phyloP scores from a whole-genome alignment of 1,284 basidiomycete species.

The Porogramme epimiltina region DNA sequence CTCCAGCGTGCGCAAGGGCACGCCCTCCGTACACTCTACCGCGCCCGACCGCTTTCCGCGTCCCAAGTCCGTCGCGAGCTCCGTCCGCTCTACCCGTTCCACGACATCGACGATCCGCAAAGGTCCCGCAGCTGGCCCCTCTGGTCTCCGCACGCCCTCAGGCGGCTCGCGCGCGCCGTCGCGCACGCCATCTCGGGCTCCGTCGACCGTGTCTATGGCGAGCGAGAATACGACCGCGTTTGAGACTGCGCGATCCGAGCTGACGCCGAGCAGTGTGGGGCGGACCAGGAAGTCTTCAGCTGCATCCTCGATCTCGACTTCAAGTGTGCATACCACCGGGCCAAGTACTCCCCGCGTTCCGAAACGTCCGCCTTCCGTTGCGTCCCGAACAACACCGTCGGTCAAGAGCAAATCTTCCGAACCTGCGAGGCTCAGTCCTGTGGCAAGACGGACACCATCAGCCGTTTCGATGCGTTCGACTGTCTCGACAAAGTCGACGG shows the following conservation, averaged over 20 bases:
- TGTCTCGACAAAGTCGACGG: slow-evolving; percentile 34
- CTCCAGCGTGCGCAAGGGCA: slow-evolving; percentile 20
- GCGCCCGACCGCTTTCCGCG: slow-evolving; percentile 24
- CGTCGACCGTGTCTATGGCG: slow-evolving; percentile 20
- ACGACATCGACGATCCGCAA: slow-evolving; percentile 43
- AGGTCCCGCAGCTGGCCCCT: slow-evolving; percentile 24
- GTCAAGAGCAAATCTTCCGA: slow-evolving; percentile 26
- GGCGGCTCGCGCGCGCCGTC: slow-evolving; percentile 46
- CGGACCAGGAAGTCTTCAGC: slow-evolving; percentile 46
- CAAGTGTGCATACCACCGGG: slow-evolving; percentile 37
- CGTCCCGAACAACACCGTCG: slow-evolving; percentile 28
- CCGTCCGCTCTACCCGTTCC: slow-evolving; percentile 37
- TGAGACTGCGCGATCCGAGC: slow-evolving; percentile 54
- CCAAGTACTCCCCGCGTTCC: slow-evolving; percentile 27
- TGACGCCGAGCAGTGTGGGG: slow-evolving; percentile 34
- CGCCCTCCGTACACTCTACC: slow-evolving; percentile 16
- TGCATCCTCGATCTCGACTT: slow-evolving; percentile 41
- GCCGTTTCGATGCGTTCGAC: slow-evolving; percentile 35
- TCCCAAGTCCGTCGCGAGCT: slow-evolving; percentile 38
- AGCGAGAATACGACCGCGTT: slow-evolving; percentile 57
- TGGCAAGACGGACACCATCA: slow-evolving; percentile 31
- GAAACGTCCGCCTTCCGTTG: slow-evolving; percentile 26
- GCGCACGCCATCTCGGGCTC: slow-evolving; percentile 15
- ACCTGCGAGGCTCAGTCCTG: slow-evolving; percentile 20
- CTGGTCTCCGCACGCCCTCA: slow-evolving; percentile 31